Conservation (phyloP, 805 yeast species). For the Aciculoconidium aculeatum region DNA sequence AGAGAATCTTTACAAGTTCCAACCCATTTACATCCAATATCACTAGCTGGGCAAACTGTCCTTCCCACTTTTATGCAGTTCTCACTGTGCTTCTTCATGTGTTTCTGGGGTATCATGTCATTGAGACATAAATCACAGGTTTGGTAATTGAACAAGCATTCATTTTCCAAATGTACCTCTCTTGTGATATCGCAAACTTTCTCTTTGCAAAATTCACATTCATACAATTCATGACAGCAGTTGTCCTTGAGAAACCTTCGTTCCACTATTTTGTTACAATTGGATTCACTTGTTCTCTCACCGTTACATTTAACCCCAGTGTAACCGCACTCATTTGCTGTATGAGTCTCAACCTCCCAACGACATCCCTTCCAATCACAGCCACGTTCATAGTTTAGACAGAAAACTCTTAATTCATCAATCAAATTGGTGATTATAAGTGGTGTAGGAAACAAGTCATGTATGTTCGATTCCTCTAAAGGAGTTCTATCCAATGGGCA, state of each 20-base stretch:
- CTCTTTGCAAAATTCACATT: slow-evolving; percentile 33
- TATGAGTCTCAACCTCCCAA: slow-evolving; percentile 53
- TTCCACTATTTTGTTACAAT: too few species aligned
- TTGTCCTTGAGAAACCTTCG: slow-evolving; percentile 13
- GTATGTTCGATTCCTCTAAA: slow-evolving; percentile 25
- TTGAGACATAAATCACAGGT: slow-evolving; percentile 40
- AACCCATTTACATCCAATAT: slow-evolving; percentile 47
- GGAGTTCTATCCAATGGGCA: slow-evolving; percentile 63
- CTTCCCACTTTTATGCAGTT: slow-evolving; percentile 37
- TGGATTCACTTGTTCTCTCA: slow-evolving; percentile 9
- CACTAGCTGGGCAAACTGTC: slow-evolving; percentile 41
- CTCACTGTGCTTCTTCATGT: slow-evolving; percentile 33
- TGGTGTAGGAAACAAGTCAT: slow-evolving; percentile 47
- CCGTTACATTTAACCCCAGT: slow-evolving; percentile 34
- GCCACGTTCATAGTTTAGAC: slow-evolving; percentile 48
- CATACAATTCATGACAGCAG: slow-evolving; percentile 36
- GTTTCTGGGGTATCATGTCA: slow-evolving; percentile 34
- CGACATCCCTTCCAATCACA: slow-evolving; percentile 53
- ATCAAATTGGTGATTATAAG: slow-evolving; percentile 52
- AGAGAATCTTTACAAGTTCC: slow-evolving; percentile 30
- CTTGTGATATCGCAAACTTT: slow-evolving; percentile 23
- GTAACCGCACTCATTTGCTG: slow-evolving; percentile 27
- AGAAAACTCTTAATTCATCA: slow-evolving; percentile 53
- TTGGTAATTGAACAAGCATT: slow-evolving; percentile 35
- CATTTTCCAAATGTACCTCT: slow-evolving; percentile 29